Evolutionary conservation across 1,284 basidiomycete genomes (phyloP).

Genomic region (Testicularia cyperi): DNA sequence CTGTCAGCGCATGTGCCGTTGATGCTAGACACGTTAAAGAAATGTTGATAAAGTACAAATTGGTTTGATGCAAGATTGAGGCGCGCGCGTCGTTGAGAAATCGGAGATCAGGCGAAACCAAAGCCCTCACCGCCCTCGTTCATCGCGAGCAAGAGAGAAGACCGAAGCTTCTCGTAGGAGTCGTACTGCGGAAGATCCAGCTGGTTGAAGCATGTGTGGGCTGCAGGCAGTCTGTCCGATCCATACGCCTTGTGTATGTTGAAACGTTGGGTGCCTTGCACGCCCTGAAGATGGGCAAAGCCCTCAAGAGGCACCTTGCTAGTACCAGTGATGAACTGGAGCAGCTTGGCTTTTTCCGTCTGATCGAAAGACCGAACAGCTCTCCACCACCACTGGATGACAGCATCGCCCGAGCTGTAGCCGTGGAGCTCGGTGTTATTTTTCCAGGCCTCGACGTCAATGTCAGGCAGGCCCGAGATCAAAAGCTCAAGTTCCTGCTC

Average conservation of each 20-base stretch:
- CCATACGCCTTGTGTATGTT: constrained; percentile 92
- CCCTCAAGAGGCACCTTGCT: constrained; percentile 91
- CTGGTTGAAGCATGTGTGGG: constrained; percentile 75
- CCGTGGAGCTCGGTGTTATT: constrained; percentile 90
- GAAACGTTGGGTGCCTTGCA: constrained; percentile 91
- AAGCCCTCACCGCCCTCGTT: constrained; percentile 59
- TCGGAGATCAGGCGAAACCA: constrained; percentile 60
- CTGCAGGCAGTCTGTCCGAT: constrained; percentile 82
- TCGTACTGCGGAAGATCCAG: constrained; percentile 59
- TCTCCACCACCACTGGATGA: constrained; percentile 99
- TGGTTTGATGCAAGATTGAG: too few relatives aligned
- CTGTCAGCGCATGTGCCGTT: too few relatives aligned
- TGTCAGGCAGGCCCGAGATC: constrained; percentile 96
- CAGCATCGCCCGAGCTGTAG: constrained; percentile 74
- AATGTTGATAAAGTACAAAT: too few relatives aligned
- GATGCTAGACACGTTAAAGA: too few relatives aligned
- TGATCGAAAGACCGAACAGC: constrained; percentile 96
- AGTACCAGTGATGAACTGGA: constrained; percentile 88
- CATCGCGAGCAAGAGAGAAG: constrained; percentile 47
- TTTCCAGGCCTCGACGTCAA: constrained; percentile 97
- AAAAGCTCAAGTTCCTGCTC: constrained; percentile 97
- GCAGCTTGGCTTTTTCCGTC: constrained; percentile 83
- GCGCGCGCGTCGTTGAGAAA: too few relatives aligned
- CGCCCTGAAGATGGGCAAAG: constrained; percentile 88
- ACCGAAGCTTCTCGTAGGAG: constrained; percentile 52